Conservation (phyloP, 139 green algal genomes). For the Chlamydomonas schloesseri region DNA sequence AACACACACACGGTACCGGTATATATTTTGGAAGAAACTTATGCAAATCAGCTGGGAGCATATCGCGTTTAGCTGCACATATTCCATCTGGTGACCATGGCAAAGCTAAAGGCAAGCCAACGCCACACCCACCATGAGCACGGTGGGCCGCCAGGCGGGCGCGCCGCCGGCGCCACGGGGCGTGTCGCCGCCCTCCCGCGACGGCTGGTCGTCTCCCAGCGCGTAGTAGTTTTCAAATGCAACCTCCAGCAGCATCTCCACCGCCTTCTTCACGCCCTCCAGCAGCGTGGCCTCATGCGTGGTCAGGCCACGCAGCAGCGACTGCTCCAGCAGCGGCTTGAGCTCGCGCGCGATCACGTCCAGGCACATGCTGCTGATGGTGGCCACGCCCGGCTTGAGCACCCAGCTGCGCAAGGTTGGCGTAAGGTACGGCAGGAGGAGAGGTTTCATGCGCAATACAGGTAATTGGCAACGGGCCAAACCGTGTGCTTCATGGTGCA, state of each 20-base stretch:
- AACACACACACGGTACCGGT: too few species aligned
- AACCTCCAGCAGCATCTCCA: slow-evolving; percentile 64
- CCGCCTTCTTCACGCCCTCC: slow-evolving; percentile 49
- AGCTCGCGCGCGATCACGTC: slow-evolving; percentile 48
- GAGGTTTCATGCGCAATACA: too few species aligned
- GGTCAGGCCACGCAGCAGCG: neutral
- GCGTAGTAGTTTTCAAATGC: slow-evolving; percentile 64
- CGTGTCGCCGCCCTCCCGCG: neutral
- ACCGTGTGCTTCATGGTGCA: too few species aligned
- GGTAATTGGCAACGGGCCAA: too few species aligned
- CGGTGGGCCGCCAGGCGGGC: slow-evolving; percentile 16
- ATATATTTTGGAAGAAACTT: too few species aligned
- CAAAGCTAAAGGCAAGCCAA: too few species aligned
- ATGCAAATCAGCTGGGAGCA: neutral
- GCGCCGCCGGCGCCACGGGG: neutral
- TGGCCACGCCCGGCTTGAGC: slow-evolving; percentile 58
- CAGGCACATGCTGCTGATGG: slow-evolving; percentile 56
- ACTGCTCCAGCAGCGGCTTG: slow-evolving; percentile 54
- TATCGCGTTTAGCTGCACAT: too few species aligned
- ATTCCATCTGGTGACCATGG: too few species aligned
- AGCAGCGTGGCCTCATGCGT: slow-evolving; percentile 56
- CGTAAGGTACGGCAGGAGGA: too few species aligned
- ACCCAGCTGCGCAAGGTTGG: slow-evolving; percentile 47
- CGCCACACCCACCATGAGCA: slow-evolving; percentile 1
- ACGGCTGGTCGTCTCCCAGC: slow-evolving; percentile 39